Percentiles rank a stretch among this genome's conserved stretches.
These are phyloP conservation scores for Carex cristatella DNA, from an alignment of 176 grass and related monocot genomes.

Conservation along the genomic window DNA sequence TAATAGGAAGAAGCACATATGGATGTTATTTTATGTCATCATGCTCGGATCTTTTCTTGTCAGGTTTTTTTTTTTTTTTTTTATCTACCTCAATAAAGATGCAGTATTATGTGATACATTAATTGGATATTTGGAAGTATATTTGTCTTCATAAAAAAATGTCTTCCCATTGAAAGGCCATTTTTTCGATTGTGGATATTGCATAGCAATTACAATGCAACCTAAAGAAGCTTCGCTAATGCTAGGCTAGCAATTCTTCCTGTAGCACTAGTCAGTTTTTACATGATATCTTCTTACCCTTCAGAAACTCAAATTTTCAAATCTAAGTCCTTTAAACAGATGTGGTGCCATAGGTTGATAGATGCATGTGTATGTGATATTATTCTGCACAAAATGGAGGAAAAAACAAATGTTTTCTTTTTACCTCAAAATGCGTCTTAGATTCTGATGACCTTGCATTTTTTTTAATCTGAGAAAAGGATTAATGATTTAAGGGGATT, in stretches of 20 bases:
- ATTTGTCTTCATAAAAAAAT: background rate
- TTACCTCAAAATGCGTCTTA: too few species aligned
- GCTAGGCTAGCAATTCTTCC: background rate
- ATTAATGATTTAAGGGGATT: background rate
- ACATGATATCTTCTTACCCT: background rate
- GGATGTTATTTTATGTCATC: constrained; percentile 70
- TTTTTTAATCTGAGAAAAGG: background rate
- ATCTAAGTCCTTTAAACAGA: background rate
- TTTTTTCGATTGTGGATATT: background rate
- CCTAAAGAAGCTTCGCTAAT: background rate
- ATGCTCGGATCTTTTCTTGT: constrained; percentile 69
- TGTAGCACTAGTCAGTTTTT: background rate
- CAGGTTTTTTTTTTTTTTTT: constrained; percentile 58
- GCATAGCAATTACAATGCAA: background rate
- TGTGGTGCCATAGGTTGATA: background rate
- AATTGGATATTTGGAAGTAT: background rate
- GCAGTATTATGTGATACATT: background rate
- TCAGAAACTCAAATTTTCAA: background rate
- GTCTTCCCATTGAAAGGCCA: background rate
- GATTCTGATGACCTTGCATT: too few species aligned
- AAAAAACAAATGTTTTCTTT: too few species aligned
- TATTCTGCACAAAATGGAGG: too few species aligned
- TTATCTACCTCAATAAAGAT: constrained; percentile 15
- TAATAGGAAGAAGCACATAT: constrained; percentile 85
- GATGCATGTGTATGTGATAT: too few species aligned